Conservation (phyloP, 495 filamentous ascomycete species). For the Hypoxylon trugodes region DNA sequence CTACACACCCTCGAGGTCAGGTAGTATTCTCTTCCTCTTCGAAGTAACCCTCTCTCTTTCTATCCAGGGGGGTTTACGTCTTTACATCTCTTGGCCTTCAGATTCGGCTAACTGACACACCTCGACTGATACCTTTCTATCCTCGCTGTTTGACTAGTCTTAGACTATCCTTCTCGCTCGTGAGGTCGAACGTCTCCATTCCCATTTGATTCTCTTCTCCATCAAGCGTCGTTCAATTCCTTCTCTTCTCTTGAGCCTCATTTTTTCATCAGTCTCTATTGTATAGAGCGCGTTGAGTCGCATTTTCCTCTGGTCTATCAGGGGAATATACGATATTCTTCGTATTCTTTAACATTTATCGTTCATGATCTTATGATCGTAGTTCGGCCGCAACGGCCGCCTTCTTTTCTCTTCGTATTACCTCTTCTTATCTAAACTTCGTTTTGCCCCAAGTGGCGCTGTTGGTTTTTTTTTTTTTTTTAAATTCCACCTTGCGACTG, state of each 20-base stretch:
- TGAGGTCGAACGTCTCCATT: constrained; percentile 17
- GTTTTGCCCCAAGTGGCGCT: constrained; percentile 36
- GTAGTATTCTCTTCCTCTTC: no score
- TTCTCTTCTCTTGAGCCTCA: constrained; percentile 47
- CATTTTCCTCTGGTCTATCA: constrained; percentile 26
- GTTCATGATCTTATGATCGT: constrained; percentile 55
- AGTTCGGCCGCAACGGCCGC: constrained; percentile 52
- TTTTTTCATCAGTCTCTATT: constrained; percentile 43
- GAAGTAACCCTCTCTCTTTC: no score
- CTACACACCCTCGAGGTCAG: no score
- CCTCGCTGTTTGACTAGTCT: constrained; percentile 9
- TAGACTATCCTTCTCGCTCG: constrained; percentile 34
- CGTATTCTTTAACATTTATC: constrained; percentile 13
- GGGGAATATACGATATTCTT: constrained; percentile 28
- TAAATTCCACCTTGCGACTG: constrained; percentile 53
- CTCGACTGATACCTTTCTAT: constrained; percentile 8
- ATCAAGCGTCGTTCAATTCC: constrained; percentile 19
- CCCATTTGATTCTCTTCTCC: constrained; percentile 30
- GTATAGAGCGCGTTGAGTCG: constrained; percentile 46
- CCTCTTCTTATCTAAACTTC: constrained; percentile 40
- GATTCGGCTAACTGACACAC: constrained; percentile 2
- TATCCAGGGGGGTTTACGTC: no score
- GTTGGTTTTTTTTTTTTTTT: constrained; percentile 24
- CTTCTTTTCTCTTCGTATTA: constrained; percentile 44
- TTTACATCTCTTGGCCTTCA: no score